phyloP scores from a whole-genome alignment of 371 early-diverging fungal species.

The Mucor sp. region DNA sequence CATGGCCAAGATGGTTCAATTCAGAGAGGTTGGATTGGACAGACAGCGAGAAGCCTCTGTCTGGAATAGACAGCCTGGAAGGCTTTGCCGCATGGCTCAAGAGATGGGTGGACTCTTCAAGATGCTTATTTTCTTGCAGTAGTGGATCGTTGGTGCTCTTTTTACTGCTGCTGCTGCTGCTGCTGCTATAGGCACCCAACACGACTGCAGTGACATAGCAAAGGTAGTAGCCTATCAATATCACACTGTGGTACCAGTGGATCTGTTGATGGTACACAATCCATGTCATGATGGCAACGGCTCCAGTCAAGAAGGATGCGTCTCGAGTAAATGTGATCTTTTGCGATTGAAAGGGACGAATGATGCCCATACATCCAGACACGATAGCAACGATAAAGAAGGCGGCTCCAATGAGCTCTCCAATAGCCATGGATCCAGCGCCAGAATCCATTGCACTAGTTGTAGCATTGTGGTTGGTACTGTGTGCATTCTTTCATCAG shows the following conservation, averaged over 20 bases:
- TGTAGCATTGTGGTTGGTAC: too few species aligned
- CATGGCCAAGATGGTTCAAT: conserved; percentile 33
- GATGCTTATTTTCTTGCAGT: not conserved
- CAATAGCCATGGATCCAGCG: conserved; percentile 77
- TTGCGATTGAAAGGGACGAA: conserved; percentile 67
- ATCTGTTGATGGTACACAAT: conserved; percentile 67
- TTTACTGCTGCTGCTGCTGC: not conserved
- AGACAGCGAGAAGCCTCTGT: conserved; percentile 21
- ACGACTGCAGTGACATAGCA: conserved; percentile 59
- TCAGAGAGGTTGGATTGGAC: conserved; percentile 23
- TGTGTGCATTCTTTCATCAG: too few species aligned
- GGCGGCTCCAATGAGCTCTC: conserved; percentile 81
- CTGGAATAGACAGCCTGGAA: conserved; percentile 31
- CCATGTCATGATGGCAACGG: conserved; percentile 59
- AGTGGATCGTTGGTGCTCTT: not conserved
- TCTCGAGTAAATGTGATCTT: conserved; percentile 71
- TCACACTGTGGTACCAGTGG: conserved; percentile 60
- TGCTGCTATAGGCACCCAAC: conserved; percentile 24
- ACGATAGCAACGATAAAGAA: conserved; percentile 78
- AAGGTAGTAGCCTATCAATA: conserved; percentile 57
- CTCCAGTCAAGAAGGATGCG: conserved; percentile 67
- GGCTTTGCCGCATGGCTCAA: conserved; percentile 12
- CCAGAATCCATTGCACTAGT: conserved; percentile 71
- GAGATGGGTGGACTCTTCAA: conserved; percentile 8
- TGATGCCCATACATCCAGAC: conserved; percentile 73